Evolutionary conservation across 2,329 filamentous ascomycete genomes (phyloP), one percentile per base, ranked within the genome.

Genomic region (Aaosphaeria pasadenensis): DNA sequence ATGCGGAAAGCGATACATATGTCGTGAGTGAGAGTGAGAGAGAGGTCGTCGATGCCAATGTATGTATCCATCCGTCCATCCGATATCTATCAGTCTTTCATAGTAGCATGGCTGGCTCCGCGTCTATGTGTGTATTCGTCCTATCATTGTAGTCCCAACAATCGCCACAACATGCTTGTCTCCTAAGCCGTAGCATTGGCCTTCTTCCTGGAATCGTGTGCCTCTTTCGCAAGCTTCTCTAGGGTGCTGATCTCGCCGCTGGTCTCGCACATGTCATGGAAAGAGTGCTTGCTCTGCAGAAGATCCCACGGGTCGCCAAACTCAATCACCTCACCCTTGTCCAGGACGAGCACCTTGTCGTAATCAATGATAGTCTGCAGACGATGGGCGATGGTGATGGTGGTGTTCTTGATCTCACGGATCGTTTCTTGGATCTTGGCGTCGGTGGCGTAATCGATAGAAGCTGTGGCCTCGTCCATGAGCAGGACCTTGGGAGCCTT

Each of bases 391-490:
- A 99, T 97, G 0, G 94, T 97, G 66, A 97, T 89, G 51, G 95
- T 96, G 0, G 94, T 99, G 69, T 91, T 79, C 56, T 85, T 87
- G 59, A 97, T 81, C 69, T 96, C 88, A n/a, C 91, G 87, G 52
- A 99, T 91, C 0, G 94, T 97, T 61, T 89, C 90, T 72, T 99
- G 94, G 58, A 99, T 97, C 75, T 96, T 96, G 43, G 86, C 80
- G 63, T 99, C 94, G 2, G 94, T 99, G 5, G 86, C 87, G 71
- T 97, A 97, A 73, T 99, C 94, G 63, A 99, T 97, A 0, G 89
- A 95, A 0, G 94, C 94, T 0, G 94, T 99, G 1, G 94, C 94
- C 76, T 99, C 94, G 71, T 99, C 94, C 94, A 99, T 97, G 64
- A 99, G 87, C n/a, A 99, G 78, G 1, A 99, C 91, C 55, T 88